These are phyloP conservation scores for Coemansia sp. DNA, from an alignment of 192 early-diverging fungal genomes.

Conservation along the genomic window DNA sequence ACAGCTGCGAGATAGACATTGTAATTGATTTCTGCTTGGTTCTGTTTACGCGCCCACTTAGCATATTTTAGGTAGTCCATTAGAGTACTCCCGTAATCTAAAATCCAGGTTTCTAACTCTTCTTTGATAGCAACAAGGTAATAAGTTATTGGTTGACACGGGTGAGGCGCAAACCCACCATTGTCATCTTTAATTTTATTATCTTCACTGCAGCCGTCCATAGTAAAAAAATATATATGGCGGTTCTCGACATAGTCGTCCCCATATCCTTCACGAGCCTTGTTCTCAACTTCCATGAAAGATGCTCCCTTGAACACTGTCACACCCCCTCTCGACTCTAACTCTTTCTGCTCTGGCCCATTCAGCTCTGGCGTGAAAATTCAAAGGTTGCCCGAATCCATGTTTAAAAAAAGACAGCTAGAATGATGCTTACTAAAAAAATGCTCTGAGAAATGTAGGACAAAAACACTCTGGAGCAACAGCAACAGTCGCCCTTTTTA, in stretches of 20 bases:
- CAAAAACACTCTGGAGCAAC: neutral
- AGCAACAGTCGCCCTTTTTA: neutral
- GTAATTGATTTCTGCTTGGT: too few relatives aligned
- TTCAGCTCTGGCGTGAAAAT: neutral
- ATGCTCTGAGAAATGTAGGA: neutral
- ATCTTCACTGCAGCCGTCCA: neutral
- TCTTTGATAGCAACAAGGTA: neutral
- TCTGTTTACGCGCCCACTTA: too few relatives aligned
- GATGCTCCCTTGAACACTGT: too few relatives aligned
- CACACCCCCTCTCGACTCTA: neutral
- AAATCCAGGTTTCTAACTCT: neutral
- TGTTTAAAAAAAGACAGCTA: neutral
- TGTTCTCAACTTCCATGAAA: too few relatives aligned
- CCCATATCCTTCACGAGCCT: too few relatives aligned
- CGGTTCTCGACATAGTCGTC: neutral
- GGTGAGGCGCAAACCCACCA: neutral
- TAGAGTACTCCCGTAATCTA: too few relatives aligned
- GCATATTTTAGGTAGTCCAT: too few relatives aligned
- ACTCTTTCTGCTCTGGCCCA: neutral
- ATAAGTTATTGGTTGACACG: neutral
- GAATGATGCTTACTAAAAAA: neutral
- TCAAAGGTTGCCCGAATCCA: neutral
- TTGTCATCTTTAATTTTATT: neutral
- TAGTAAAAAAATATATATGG: neutral
- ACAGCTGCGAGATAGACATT: too few relatives aligned